Evolutionary conservation across 2,329 filamentous ascomycete genomes (phyloP).

Genomic region (Pseudomassariella vexata): DNA sequence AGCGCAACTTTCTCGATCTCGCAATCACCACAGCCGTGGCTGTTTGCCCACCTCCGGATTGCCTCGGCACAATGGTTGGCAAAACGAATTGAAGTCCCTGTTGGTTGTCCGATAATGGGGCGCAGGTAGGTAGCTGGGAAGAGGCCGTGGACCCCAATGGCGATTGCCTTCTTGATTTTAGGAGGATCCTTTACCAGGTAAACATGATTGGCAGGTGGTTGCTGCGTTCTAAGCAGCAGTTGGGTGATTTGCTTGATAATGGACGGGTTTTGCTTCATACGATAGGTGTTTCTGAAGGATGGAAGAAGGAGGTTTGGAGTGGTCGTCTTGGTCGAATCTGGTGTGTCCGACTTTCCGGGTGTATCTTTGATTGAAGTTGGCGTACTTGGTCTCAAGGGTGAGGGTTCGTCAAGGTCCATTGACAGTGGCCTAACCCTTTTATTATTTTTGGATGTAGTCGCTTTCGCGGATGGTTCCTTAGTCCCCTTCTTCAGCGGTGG

Average conservation of each 20-base stretch:
- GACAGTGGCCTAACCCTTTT: conserved; percentile 43
- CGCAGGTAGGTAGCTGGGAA: conserved; percentile 84
- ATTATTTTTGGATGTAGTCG: conserved; percentile 28
- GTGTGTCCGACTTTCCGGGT: conserved; percentile 22
- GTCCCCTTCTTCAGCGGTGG: conserved; percentile 17
- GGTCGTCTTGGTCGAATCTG: conserved; percentile 28
- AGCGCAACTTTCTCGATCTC: conserved; percentile 92
- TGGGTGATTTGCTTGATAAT: conserved; percentile 61
- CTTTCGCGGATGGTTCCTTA: conserved; percentile 22
- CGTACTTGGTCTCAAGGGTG: conserved; percentile 27
- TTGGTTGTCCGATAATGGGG: conserved; percentile 90
- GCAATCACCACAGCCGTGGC: conserved; percentile 64
- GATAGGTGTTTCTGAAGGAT: conserved; percentile 64
- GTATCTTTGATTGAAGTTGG: conserved; percentile 25
- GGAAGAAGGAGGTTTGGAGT: conserved; percentile 63
- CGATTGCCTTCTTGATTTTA: conserved; percentile 77
- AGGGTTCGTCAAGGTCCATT: conserved; percentile 37
- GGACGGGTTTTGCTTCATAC: conserved; percentile 60
- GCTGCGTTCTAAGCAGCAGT: conserved; percentile 50
- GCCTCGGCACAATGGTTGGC: conserved; percentile 80
- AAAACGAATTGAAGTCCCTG: conserved; percentile 90
- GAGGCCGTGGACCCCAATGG: conserved; percentile 90
- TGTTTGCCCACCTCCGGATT: conserved; percentile 76
- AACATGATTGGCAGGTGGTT: conserved; percentile 62
- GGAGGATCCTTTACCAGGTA: conserved; percentile 63